Conservation (phyloP, 768 basidiomycete genomes). For the Mrakia frigida region DNA sequence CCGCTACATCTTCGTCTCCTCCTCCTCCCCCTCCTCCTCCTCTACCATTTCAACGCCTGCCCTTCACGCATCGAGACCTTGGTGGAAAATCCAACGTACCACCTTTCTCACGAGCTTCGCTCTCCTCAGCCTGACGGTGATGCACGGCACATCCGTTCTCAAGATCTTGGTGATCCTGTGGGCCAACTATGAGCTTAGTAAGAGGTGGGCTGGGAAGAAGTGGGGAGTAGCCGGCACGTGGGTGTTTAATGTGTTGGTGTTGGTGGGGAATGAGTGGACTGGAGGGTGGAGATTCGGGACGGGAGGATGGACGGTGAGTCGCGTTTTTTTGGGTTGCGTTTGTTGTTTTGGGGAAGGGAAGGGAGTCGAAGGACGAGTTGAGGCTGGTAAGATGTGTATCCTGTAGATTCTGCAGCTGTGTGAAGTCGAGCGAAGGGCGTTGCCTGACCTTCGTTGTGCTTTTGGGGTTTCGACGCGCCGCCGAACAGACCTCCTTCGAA, state of each 20-base stretch:
- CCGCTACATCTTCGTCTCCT: constrained; percentile 50
- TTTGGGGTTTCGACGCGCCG: not conserved
- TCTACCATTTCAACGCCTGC: not conserved
- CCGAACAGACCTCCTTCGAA: constrained; percentile 42
- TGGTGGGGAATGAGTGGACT: constrained; percentile 71
- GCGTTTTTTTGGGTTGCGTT: not conserved
- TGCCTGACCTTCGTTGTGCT: constrained; percentile 34
- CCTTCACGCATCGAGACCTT: constrained; percentile 37
- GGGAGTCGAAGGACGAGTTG: not conserved
- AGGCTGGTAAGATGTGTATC: no score
- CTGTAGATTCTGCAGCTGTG: no score
- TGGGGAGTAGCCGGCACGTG: constrained; percentile 53
- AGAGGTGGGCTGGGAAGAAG: constrained; percentile 36
- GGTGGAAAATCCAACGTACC: constrained; percentile 47
- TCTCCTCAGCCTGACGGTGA: constrained; percentile 57
- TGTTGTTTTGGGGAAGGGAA: not conserved
- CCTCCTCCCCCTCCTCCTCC: not conserved
- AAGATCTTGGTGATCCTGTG: constrained; percentile 71
- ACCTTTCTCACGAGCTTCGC: constrained; percentile 62
- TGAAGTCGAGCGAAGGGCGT: not conserved
- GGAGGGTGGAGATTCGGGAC: constrained; percentile 64
- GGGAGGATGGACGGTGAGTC: constrained; percentile 48
- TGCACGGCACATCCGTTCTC: constrained; percentile 75
- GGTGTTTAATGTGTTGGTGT: constrained; percentile 65
- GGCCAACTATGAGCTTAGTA: constrained; percentile 62